phyloP scores from a whole-genome alignment of 371 early-diverging fungal genomes.

The Nematocida sp. region DNA sequence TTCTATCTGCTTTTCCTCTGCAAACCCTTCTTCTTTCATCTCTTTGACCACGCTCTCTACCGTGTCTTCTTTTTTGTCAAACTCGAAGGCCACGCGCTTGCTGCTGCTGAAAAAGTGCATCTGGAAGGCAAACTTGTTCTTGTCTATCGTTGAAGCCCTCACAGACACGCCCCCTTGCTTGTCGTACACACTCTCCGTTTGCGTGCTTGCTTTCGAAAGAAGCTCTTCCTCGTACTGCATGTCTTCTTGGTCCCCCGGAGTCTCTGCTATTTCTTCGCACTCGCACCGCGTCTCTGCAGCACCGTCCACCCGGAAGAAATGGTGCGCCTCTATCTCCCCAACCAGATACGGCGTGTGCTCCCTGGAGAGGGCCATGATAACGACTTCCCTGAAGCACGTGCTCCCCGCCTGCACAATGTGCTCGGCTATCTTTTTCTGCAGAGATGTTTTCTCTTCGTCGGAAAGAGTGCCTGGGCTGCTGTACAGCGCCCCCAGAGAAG shows the following conservation, averaged over 20 bases:
- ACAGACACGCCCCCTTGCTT: constrained; percentile 28
- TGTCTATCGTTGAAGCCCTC: constrained; percentile 26
- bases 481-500: constrained; percentile 77
- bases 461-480: constrained; percentile 80
- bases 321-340: constrained; percentile 71
- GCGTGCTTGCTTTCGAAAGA: not conserved
- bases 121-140: constrained; percentile 37
- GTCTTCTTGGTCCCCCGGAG: not conserved
- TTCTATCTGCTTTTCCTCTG: constrained; percentile 49
- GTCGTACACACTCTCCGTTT: constrained; percentile 46
- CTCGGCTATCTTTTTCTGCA: constrained; percentile 74
- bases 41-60: constrained; percentile 79
- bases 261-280: not conserved
- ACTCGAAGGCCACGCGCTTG: constrained; percentile 68
- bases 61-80: constrained; percentile 75
- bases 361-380: constrained; percentile 70
- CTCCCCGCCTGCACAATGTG: constrained; percentile 69
- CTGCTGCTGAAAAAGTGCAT: constrained; percentile 49
- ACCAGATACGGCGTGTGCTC: constrained; percentile 72
- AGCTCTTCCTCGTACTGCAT: constrained; percentile 1
- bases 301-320: constrained; percentile 73
- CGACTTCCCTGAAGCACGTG: constrained; percentile 71
- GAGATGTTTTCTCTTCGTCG: constrained; percentile 75
- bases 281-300: constrained; percentile 47
- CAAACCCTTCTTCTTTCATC: constrained; percentile 67